Evolutionary conservation across 2,329 filamentous ascomycete species (phyloP), one percentile per base, ranked within the genome.

Genomic region (Penicillium sp.): DNA sequence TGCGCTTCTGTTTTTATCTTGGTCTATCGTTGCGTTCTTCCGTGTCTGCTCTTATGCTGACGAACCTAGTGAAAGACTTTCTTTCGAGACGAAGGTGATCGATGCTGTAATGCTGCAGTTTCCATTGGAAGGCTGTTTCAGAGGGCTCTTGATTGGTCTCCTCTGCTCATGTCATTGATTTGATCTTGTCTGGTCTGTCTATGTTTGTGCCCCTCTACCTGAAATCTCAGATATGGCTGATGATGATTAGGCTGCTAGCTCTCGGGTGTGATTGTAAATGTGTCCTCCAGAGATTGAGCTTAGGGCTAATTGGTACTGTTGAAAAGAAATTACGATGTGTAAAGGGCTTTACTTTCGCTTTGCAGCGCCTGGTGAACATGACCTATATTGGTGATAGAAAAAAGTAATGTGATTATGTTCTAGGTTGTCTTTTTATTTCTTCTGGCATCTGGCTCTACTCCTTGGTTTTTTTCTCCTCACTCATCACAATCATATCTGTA

Each of bases 231-330:
- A 23, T 14, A n/a, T 44, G 30, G 32, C 42, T 43, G 51, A 40
- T 40, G 11, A 39, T 38, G 36, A 51, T 46, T 46, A 49, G 29
- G 32, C 48, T 18, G 38, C 19, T 48, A 14, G 34, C 35, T 5
- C 29, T 55, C 4, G 16, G 42, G 14, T 39, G 38, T 19, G 18
- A 47, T 13, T 32, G 56, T 53, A 58, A 58, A 32, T 44, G 30
- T 45, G 35, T 34, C 48, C 42, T 32, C 32, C 40, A 23, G 14
- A 32, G 35, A 27, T 57, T 27, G 29, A 34, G 29, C 26, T 34
- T 46, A 50, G 39, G 19, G 44, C 27, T 56, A 53, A 52, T 19
- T 14, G 14, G 52, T 26, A 9, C 23, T 8, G 13, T 35, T 43
- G 8, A 42, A 34, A 30, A 7, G 2, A 14, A 35, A n/a, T 2